Percentiles rank a stretch among this genome's conserved stretches.
These are phyloP conservation scores for Zygosaccharomyces siamensis DNA, from an alignment of 805 yeast genomes.

Conservation along the genomic window DNA sequence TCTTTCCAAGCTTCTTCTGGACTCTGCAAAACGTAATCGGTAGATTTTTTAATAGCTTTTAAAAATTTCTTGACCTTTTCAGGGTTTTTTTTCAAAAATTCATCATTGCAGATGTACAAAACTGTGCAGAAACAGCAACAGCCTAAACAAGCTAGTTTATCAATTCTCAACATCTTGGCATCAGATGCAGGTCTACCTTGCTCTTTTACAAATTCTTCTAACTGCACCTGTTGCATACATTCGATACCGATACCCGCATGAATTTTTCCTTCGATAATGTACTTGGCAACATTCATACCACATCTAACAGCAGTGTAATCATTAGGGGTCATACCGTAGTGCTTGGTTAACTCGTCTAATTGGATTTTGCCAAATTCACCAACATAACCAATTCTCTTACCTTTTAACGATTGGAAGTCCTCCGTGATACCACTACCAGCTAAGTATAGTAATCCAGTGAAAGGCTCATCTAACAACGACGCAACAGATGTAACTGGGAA, in stretches of 20 bases:
- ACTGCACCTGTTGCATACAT: conserved; percentile 55
- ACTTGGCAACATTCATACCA: conserved; percentile 56
- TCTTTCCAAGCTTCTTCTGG: conserved; percentile 46
- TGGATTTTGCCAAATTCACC: conserved; percentile 59
- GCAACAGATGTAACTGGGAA: conserved; percentile 54
- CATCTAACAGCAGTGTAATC: conserved; percentile 56
- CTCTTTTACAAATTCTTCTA: conserved; percentile 45
- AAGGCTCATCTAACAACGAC: conserved; percentile 52
- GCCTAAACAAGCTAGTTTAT: conserved; percentile 50
- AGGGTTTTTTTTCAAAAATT: conserved; percentile 44
- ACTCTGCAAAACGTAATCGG: conserved; percentile 42
- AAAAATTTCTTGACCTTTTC: conserved; percentile 43
- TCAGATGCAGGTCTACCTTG: conserved; percentile 43
- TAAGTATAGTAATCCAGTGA: conserved; percentile 51
- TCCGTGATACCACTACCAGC: conserved; percentile 47
- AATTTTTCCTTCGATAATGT: conserved; percentile 49
- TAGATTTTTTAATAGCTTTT: conserved; percentile 47
- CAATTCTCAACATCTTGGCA: conserved; percentile 54
- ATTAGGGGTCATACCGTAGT: conserved; percentile 51
- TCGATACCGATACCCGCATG: conserved; percentile 58
- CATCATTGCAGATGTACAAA: conserved; percentile 49
- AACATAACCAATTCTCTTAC: conserved; percentile 51
- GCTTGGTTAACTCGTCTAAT: conserved; percentile 50
- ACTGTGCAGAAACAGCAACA: conserved; percentile 58
- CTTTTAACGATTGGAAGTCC: conserved; percentile 49